phyloP scores from a whole-genome alignment of 257 asterid genomes.

The Nicotiana tomentosiformis region DNA sequence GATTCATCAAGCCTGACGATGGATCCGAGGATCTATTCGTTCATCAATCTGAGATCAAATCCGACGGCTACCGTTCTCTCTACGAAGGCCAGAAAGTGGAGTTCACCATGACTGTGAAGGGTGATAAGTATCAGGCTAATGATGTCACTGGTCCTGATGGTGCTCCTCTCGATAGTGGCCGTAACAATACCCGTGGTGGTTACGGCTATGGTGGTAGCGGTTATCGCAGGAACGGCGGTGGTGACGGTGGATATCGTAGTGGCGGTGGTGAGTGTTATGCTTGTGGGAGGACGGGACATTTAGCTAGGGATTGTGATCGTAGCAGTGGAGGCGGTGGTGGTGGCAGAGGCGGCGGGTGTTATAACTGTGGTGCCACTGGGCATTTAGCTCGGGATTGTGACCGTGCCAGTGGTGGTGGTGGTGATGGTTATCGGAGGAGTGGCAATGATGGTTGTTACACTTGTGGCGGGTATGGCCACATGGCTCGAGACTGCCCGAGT shows the following conservation, averaged over 20 bases:
- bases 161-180: slow-evolving; percentile 30
- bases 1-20: slow-evolving; percentile 74
- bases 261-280: slow-evolving; percentile 39
- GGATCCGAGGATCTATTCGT: slow-evolving; percentile 76
- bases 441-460: slow-evolving; percentile 47
- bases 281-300: slow-evolving; percentile 40
- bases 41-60: slow-evolving; percentile 73
- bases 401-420: slow-evolving; percentile 4
- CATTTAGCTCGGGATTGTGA: slow-evolving; percentile 38
- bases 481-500: slow-evolving; percentile 48
- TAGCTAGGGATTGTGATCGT: slow-evolving; percentile 41
- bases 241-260: slow-evolving; percentile 18
- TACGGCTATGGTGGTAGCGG: slow-evolving; percentile 21
- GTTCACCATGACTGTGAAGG: slow-evolving; percentile 43
- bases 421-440: slow-evolving; percentile 15
- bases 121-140: slow-evolving; percentile 56
- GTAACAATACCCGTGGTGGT: slow-evolving; percentile 20
- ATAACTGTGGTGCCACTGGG: slow-evolving; percentile 32
- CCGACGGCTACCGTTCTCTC: slow-evolving; percentile 68
- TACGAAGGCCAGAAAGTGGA: slow-evolving; percentile 80
- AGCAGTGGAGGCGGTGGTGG: slow-evolving; percentile 5
- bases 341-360: slow-evolving; percentile 29
- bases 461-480: slow-evolving; percentile 62
- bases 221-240: slow-evolving; percentile 23
- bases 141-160: slow-evolving; percentile 74